Evolutionary conservation across 2,329 filamentous ascomycete genomes (phyloP), one percentile per base, ranked within the genome.

Genomic region (Aspergillus quadrilineatus): DNA sequence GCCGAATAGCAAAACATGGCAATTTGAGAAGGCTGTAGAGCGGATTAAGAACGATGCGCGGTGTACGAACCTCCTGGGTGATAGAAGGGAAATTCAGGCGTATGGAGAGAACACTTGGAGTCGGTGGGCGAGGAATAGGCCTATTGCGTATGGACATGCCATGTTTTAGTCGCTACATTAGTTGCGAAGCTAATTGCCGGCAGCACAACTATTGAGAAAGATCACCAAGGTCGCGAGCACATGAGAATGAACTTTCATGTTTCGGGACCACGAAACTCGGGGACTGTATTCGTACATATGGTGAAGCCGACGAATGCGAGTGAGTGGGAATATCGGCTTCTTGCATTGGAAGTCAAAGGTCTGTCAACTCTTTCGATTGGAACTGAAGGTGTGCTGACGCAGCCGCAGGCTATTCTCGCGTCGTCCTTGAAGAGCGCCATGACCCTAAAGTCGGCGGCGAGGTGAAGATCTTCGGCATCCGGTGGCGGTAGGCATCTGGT

Each of bases 11-110:
- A 92, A 91, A 74, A 93, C 89, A 14, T 84, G 86, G 55, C 86
- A 94, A 70, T 97, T 96, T 81, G 96, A 95, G 76, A 87, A 89
- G 61, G 90, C 90, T 0, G 89, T 95, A 47, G 84, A 89, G 67
- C 85, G 86, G 59, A 86, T 97, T 70, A 90, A 88, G 70, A 81
- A 82, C 51, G 89, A 95, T 68, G 72, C 82, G 0, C 80, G 84
- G 56, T 95, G 90, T 69, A 78, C 86, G 29, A 85, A 88, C 55
- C 71, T 96, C 6, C 82, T 97, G 1, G 92, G 92, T 12, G 86
- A 90, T 14, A 75, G 82, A 39, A 86, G 86, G 59, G 83, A 92
- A 69, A 93, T 97, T 56, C 81, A 80, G 22, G 91, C 92, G 0
- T 89, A 88, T 72, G 93, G 93, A 39, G 90, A 96, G 63, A 83